Evolutionary conservation across 208 protist species (phyloP), one percentile per base, ranked within the genome.

Genomic region (Leishmania tropica): DNA sequence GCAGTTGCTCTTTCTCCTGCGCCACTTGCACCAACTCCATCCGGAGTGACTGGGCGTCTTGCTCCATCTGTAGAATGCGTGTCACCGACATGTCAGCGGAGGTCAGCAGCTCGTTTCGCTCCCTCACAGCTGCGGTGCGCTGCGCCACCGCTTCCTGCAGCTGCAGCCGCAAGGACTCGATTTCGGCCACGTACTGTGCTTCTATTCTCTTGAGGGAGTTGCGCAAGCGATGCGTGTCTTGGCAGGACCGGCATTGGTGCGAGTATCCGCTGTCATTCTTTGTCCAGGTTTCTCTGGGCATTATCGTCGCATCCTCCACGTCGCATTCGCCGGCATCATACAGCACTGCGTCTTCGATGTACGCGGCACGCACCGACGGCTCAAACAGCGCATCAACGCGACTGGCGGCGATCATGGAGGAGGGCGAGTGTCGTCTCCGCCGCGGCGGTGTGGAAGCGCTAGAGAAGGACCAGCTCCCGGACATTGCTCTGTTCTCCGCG

Each of bases 41-140:
- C 42, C 47, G 73, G 37, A 82, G 64, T 48, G 77, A n/a, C 72
- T 79, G 71, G n/a, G 78, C 60, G 74, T 79, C 74, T 37, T 79
- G 82, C 78, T 81, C 78, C 1, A 79, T 65, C 40, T 47, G 75
- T 53, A 78, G 60, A 64, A 24, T 11, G 47, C 70, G 60, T 45
- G 70, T n/a, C 17, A 75, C 28, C 7, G 77, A 72, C 0, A 31
- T 75, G 60, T 85, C 82, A 45, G 74, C 15, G 54, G 56, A 72
- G 13, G 60, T 71, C n/a, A 85, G 77, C 6, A 85, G 74, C n/a
- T 79, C 82, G 48, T 85, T 80, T 28, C 82, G 82, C 77, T 85
- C 82, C 73, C 64, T 74, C 64, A 79, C 51, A 19, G 82, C 82
- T 21, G 76, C 17, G 6, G 73, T 58, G 19, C 82, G 82, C 65